A percentile compares a stretch with the other conserved stretches of the same genome.
These are phyloP conservation scores for Phaeomoniella chlamydospora DNA, from an alignment of 2,329 filamentous ascomycete species.

Conservation along the genomic window DNA sequence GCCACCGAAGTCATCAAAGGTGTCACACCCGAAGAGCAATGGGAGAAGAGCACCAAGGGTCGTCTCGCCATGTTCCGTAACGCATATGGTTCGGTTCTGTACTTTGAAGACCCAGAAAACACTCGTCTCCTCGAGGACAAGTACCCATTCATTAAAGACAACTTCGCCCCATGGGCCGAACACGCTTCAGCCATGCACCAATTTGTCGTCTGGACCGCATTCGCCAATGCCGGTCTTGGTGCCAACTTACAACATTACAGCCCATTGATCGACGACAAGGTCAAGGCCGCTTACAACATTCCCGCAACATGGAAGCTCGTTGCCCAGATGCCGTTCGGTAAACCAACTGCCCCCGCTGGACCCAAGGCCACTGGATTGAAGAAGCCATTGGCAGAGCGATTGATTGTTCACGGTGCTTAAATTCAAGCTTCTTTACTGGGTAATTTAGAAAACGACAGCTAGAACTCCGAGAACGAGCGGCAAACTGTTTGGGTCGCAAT, in stretches of 20 bases:
- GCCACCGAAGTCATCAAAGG: conserved; percentile 39
- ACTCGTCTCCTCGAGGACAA: conserved; percentile 47
- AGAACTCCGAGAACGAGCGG: too few species aligned
- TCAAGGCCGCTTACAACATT: conserved; percentile 54
- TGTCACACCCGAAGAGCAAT: conserved; percentile 49
- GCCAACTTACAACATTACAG: conserved; percentile 92
- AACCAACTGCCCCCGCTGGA: neutral
- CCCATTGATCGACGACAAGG: conserved; percentile 64
- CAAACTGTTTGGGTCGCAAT: too few species aligned
- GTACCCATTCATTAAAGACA: conserved; percentile 61
- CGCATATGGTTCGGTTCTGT: conserved; percentile 69
- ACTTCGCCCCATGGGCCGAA: conserved; percentile 62
- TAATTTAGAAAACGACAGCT: too few species aligned
- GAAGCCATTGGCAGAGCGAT: conserved; percentile 1
- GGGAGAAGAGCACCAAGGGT: conserved; percentile 18
- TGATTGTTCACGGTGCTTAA: conserved; percentile 1
- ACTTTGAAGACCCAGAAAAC: conserved; percentile 65
- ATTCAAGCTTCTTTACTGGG: too few species aligned
- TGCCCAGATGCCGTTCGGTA: conserved; percentile 73
- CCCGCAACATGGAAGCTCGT: conserved; percentile 61
- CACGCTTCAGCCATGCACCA: conserved; percentile 76
- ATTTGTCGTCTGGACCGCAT: conserved; percentile 63
- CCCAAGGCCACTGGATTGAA: neutral
- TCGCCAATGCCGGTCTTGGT: conserved; percentile 72
- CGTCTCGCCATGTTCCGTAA: conserved; percentile 48